These are phyloP conservation scores for Aspergillus fijiensis DNA, from an alignment of 2,329 filamentous ascomycete genomes.

Conservation along the genomic window DNA sequence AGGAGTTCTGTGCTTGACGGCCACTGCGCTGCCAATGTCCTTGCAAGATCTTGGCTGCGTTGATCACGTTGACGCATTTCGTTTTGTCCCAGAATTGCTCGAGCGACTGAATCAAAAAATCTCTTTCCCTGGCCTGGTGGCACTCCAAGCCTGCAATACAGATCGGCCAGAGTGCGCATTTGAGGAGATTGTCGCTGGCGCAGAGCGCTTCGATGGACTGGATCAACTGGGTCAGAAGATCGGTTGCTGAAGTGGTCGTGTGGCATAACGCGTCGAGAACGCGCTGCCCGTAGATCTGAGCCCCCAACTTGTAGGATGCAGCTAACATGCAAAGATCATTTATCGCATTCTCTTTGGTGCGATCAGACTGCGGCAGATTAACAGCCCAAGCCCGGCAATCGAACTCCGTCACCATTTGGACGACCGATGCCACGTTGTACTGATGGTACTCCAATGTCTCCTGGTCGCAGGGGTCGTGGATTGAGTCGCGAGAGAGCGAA, in stretches of 20 bases:
- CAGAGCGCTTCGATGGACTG: conserved; percentile 25
- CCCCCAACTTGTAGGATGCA: conserved; percentile 30
- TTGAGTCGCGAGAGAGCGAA: conserved; percentile 27
- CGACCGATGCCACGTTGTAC: conserved; percentile 6
- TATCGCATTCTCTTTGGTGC: conserved; percentile 16
- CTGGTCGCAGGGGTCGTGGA: conserved; percentile 9
- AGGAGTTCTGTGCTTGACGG: conserved; percentile 1
- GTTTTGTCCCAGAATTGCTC: conserved; percentile 33
- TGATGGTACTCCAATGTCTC: conserved; percentile 12
- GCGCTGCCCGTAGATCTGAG: conserved; percentile 33
- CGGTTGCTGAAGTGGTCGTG: conserved; percentile 15
- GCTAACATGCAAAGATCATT: conserved; percentile 28
- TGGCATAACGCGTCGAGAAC: conserved; percentile 28
- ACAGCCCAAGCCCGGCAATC: conserved; percentile 30
- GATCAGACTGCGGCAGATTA: conserved; percentile 16
- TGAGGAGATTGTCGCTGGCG: conserved; percentile 28
- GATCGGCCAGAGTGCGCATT: conserved; percentile 38
- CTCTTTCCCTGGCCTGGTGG: conserved; percentile 21
- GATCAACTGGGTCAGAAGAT: conserved; percentile 27
- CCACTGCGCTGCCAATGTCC: conserved; percentile 26
- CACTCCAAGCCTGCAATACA: conserved; percentile 36
- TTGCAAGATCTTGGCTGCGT: conserved; percentile 30
- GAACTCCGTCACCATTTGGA: conserved; percentile 24
- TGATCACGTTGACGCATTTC: conserved; percentile 34
- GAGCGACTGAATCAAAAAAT: conserved; percentile 25